phyloP scores from a whole-genome alignment of 257 asterid species.

The Hygrophila difformis region DNA sequence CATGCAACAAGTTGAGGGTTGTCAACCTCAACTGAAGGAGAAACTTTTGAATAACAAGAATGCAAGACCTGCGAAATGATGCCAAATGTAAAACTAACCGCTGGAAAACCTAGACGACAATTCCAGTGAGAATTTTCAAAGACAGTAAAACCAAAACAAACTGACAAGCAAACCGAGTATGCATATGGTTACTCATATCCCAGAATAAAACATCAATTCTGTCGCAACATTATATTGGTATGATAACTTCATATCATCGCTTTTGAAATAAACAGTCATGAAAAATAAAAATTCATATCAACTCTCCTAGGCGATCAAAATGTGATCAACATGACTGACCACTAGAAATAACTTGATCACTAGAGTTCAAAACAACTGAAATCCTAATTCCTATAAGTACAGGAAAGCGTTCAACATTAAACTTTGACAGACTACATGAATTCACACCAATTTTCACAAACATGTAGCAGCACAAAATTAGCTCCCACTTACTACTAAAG shows the following conservation, averaged over 20 bases:
- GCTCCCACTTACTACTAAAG: too few relatives aligned
- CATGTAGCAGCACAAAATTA: too few relatives aligned
- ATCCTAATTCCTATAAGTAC: too few relatives aligned
- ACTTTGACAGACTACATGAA: too few relatives aligned
- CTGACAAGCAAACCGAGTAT: neutral
- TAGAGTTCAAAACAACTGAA: too few relatives aligned
- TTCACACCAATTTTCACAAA: too few relatives aligned
- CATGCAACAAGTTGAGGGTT: slow-evolving; percentile 86
- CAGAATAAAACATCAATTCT: neutral
- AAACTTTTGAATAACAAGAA: slow-evolving; percentile 79
- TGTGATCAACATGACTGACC: too few relatives aligned
- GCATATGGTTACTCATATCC: neutral
- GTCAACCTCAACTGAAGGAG: slow-evolving; percentile 82
- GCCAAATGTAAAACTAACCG: too few relatives aligned
- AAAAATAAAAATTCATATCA: neutral
- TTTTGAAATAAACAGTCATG: neutral
- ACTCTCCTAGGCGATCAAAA: too few relatives aligned
- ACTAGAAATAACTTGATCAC: too few relatives aligned
- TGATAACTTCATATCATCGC: neutral
- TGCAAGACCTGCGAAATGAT: slow-evolving; percentile 57
- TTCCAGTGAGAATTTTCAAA: neutral
- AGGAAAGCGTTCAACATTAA: too few relatives aligned
- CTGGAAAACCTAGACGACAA: too few relatives aligned
- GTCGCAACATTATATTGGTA: slow-evolving; percentile 2
- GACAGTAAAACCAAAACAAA: neutral